Conservation (phyloP, 306 rosid genomes). For the Clitoria ternatea region DNA sequence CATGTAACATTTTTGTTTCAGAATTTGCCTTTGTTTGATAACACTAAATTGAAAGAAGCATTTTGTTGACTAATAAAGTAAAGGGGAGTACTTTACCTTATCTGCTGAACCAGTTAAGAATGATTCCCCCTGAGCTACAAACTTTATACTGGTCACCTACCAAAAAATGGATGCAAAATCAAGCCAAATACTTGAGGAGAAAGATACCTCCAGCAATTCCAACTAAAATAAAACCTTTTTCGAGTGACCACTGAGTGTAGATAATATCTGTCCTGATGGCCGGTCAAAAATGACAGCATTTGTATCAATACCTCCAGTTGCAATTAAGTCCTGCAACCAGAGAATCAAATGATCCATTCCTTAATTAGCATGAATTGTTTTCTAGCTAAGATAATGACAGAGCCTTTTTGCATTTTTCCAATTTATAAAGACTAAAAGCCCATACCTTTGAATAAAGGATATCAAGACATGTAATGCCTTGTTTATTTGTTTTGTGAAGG, state of each 20-base stretch:
- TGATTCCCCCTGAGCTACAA: conserved; percentile 69
- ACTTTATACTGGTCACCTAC: conserved; percentile 86
- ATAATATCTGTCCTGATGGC: conserved; percentile 84
- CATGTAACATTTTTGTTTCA: neutral
- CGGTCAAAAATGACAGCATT: conserved; percentile 93
- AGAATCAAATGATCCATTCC: neutral
- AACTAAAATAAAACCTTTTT: conserved; percentile 64
- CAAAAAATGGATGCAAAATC: conserved; percentile 23
- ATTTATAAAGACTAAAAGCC: neutral
- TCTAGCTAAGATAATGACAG: neutral
- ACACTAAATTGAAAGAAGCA: neutral
- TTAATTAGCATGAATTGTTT: neutral
- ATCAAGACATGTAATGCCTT: conserved; percentile 81
- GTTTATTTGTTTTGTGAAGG: conserved; percentile 92
- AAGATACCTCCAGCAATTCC: neutral
- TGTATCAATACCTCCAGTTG: conserved; percentile 91
- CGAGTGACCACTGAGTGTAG: conserved; percentile 89
- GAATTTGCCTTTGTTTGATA: neutral
- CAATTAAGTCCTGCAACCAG: conserved; percentile 70
- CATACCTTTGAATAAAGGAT: conserved; percentile 68
- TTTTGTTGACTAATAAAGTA: neutral
- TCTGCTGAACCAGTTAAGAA: conserved; percentile 84
- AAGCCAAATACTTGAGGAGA: conserved; percentile 17
- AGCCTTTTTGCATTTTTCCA: neutral
- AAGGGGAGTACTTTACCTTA: conserved; percentile 51